Evolutionary conservation across 768 basidiomycete species (phyloP).

Genomic region (Kwoniella sp.): DNA sequence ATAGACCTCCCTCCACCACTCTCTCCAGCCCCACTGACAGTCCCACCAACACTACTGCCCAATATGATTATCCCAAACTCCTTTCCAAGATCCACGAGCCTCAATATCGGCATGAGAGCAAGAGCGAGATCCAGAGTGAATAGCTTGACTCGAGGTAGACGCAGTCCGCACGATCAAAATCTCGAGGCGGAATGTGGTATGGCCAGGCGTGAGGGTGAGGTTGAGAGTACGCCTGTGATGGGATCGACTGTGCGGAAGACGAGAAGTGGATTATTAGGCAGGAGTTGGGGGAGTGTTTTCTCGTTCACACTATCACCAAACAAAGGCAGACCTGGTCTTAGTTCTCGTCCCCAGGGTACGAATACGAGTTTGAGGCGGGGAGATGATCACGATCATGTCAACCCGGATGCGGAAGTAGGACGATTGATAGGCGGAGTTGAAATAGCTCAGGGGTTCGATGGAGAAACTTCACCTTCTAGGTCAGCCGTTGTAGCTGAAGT

Average conservation of each 20-base stretch:
- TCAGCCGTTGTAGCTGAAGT: too few relatives aligned
- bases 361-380: too few relatives aligned
- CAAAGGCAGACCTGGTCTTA: too few relatives aligned
- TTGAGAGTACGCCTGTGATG: conserved; percentile 18
- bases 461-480: too few relatives aligned
- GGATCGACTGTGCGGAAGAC: conserved; percentile 24
- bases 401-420: too few relatives aligned
- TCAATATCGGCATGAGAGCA: conserved; percentile 6
- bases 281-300: background rate
- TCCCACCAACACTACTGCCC: conserved; percentile 18
- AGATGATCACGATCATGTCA: too few relatives aligned
- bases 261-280: background rate
- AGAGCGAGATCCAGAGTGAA: background rate
- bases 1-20: conserved; percentile 45
- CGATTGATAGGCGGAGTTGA: too few relatives aligned
- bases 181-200: background rate
- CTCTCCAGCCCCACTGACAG: conserved; percentile 21
- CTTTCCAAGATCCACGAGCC: conserved; percentile 19
- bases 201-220: conserved; percentile 9
- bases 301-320: background rate
- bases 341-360: too few relatives aligned
- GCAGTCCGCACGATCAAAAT: background rate
- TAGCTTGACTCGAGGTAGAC: background rate
- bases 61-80: background rate
- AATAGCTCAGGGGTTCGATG: too few relatives aligned